Evolutionary conservation across 75 land plant genomes (phyloP), one percentile per base, ranked within the genome.

Genomic region (Adiantum capillusveneris): DNA sequence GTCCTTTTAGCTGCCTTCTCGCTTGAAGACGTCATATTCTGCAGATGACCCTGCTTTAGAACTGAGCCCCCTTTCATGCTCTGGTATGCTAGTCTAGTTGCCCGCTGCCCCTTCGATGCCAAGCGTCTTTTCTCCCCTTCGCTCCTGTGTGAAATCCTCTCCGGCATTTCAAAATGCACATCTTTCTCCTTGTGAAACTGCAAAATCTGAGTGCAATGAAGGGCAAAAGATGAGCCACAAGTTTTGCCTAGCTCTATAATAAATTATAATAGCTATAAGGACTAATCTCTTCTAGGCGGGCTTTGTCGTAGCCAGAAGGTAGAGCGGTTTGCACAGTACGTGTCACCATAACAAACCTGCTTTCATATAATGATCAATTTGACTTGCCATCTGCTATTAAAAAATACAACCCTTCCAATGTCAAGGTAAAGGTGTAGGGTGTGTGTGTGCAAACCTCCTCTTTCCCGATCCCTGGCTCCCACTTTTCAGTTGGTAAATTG

Each of bases 401-500:
- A n/a, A n/a, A n/a, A n/a, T n/a, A n/a, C n/a, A n/a, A n/a, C n/a
- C n/a, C n/a, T n/a, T n/a, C n/a, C n/a, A n/a, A n/a, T n/a, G n/a
- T n/a, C n/a, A n/a, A n/a, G n/a, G n/a, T n/a, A n/a, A n/a, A n/a
- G n/a, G n/a, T n/a, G n/a, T n/a, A n/a, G n/a, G n/a, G n/a, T n/a
- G n/a, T 34, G 37, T 9, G 7, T 34, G 37, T 34, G 3, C 9
- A 5, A 19, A 89, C 98, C 96, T 81, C 68, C 77, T 89, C 75
- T 89, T 89, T 61, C 90, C 84, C 29, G 88, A 81, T 29, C 85
- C 88, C 69, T 94, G 90, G 49, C 79, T 70, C 31, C 81, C 80
- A 78, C 84, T 84, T 51, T 65, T 71, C 65, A 89, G 60, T 12
- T 80, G 79, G 71, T 89, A 89, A 44, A 89, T 69, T 21, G 82